Base-by-base conservation (phyloP, 306 rosid species). In the Vigna unguiculata region DNA sequence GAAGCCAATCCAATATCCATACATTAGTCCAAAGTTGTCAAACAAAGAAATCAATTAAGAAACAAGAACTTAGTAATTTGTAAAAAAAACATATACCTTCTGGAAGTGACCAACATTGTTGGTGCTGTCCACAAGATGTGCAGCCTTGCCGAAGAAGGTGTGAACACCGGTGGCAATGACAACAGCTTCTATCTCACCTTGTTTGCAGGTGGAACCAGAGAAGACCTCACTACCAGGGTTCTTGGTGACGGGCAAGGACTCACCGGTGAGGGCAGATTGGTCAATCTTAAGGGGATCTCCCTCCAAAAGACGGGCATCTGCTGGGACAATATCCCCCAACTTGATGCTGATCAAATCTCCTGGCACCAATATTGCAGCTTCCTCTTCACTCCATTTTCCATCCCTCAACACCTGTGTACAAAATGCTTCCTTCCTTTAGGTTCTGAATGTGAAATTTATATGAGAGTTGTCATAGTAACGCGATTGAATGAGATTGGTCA, bases 21-120 rank as follows among this genome's bases (percentile, higher is more conserved):
- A 61, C 25, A 62, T 76, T 32, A 79, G 52, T 54, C 34, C 62
- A 74, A 22, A 68, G 48, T 58, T 62, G 22, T 34, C 46, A 49
- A 15, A 57, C 32, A 16, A 20, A 10, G 12, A 77, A 57, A 72
- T 57, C 65, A 28, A 45, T 20, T 7, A 14, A 9, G 8, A 76
- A 62, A 10, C 49, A n/a, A n/a, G n/a, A n/a, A 77, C 43, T 60
- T 15, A 19, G 8, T 15, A 30, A 20, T 30, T 38, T 41, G 9
- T 13, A 55, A 47, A 40, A 17, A 13, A 22, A 47, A 54, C 25
- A 30, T 28, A n/a, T 81, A 91, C 98, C 98, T 84, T 74, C 79
- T 91, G 98, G 88, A 93, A 93, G 84, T 93, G 98, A 67, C 98
- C 98, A 82, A 90, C 91, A 82, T 88, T 95, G 91, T 93, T 93